A percentile compares a stretch with the other conserved stretches of the same genome.
These are phyloP conservation scores for Kuraishia piskuri DNA, from an alignment of 805 yeast species.

Conservation along the genomic window DNA sequence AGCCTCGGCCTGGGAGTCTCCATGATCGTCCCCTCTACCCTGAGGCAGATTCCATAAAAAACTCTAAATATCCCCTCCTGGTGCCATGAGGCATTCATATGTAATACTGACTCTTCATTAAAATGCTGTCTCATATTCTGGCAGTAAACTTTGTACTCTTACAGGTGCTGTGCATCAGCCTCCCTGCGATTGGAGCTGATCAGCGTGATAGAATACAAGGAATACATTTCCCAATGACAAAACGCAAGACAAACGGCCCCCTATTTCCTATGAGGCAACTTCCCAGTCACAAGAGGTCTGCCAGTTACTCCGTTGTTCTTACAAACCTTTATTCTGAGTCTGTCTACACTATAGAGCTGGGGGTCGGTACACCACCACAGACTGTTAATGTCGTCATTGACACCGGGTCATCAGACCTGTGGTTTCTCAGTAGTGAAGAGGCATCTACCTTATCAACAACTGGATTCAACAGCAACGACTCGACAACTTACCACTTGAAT, in stretches of 20 bases:
- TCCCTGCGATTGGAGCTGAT: neutral
- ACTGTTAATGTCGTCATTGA: conserved; percentile 36
- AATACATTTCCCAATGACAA: neutral
- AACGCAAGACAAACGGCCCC: neutral
- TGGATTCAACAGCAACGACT: conserved; percentile 33
- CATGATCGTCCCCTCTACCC: neutral
- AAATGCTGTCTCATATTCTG: neutral
- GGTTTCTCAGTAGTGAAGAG: conserved; percentile 21
- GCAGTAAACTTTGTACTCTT: neutral
- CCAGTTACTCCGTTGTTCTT: neutral
- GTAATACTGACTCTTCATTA: no score
- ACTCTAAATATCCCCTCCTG: neutral
- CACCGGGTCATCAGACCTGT: conserved; percentile 38
- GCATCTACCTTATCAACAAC: conserved; percentile 23
- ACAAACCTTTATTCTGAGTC: neutral
- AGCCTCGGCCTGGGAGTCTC: neutral
- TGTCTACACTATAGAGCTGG: conserved; percentile 31
- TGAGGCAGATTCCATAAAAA: neutral
- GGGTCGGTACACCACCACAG: conserved; percentile 35
- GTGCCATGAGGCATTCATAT: neutral
- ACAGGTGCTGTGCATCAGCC: neutral
- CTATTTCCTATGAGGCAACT: neutral
- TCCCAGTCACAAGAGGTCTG: neutral
- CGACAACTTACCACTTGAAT: conserved; percentile 25
- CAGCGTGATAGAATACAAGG: neutral